Percentiles rank a stretch among this genome's conserved stretches.
phyloP scores from a whole-genome alignment of 441 rosid genomes.

The Heliophila coronopifolia region DNA sequence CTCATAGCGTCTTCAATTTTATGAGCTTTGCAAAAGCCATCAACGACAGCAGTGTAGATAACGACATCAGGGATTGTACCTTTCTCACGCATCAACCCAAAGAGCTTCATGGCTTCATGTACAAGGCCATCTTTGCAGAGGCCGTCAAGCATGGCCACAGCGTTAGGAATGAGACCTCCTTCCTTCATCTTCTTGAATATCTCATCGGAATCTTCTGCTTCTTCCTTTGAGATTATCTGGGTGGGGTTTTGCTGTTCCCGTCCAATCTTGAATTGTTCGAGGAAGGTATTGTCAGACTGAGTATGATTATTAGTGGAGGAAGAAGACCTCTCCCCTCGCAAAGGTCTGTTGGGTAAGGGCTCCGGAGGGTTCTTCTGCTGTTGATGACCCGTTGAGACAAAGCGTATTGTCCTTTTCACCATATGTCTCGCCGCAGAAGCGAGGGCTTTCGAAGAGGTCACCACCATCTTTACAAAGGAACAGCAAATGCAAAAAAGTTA shows the following conservation, averaged over 20 bases:
- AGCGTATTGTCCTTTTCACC: too few species aligned
- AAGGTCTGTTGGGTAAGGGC: constrained; percentile 59
- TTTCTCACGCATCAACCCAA: constrained; percentile 68
- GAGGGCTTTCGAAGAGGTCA: too few species aligned
- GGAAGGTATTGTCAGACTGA: constrained; percentile 52
- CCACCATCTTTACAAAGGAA: too few species aligned
- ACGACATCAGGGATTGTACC: constrained; percentile 87
- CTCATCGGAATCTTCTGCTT: constrained; percentile 58
- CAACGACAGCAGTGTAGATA: constrained; percentile 85
- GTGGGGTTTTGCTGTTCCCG: too few species aligned
- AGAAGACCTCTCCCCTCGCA: constrained; percentile 44
- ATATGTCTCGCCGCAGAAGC: too few species aligned
- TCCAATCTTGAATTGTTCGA: constrained; percentile 63
- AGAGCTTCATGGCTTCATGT: constrained; percentile 87
- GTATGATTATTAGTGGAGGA: constrained; percentile 6
- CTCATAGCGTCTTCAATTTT: constrained; percentile 71
- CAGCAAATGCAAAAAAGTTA: too few species aligned
- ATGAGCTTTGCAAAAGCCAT: constrained; percentile 77
- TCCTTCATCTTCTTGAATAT: constrained; percentile 85
- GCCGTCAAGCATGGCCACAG: constrained; percentile 92
- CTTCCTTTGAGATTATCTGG: too few species aligned
- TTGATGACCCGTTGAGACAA: constrained; percentile 17
- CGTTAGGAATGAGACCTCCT: constrained; percentile 79
- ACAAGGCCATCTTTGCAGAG: constrained; percentile 88
- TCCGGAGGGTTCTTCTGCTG: constrained; percentile 38